Evolutionary conservation across 805 yeast species (phyloP), one percentile per base, ranked within the genome.

Genomic region (Ogataea paradorogensis): DNA sequence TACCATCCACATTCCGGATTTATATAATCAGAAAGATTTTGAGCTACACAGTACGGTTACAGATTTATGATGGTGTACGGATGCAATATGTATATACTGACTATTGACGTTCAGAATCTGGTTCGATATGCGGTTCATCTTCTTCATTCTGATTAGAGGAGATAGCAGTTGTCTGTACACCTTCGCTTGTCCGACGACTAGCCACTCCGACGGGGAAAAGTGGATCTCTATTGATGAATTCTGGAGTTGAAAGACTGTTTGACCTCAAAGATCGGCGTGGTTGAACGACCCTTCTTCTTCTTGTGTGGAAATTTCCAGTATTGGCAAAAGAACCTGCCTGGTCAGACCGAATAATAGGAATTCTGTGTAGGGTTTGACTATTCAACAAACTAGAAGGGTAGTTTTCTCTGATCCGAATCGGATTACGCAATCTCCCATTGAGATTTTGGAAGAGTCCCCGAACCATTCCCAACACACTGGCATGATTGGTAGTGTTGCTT

Each of bases 131-230:
- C 23, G 21, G 31, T 7, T 30, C 43, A 2, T 33, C 33, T 10
- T 41, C 40, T 9, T 32, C 40, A 9, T n/a, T 35, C 26, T 32
- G 30, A 9, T 21, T 22, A 5, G 42, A 5, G 13, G 36, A 18
- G 15, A 52, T 23, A 4, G 46, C 4, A 5, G 38, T 38, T 7
- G 78, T 71, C n/a, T 57, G 66, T 1, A 71, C 73, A 2, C 79
- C 80, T 32, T 46, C 51, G 0, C 64, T 52, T 0, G 74, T 71
- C 43, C 80, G 56, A 42, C 75, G 63, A 47, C 78, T 73, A 10
- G 70, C 55, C 8, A 75, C 72, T 1, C 78, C 80, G 3, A 69
- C 48, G 1, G 79, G 71, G 48, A 75, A 74, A 27, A 61, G 35
- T 7, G 57, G 48, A 28, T 55, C 56, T 29, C 55, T 36, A 18